Evolutionary conservation across 2,329 filamentous ascomycete species (phyloP), one percentile per base, ranked within the genome.

Genomic region (Microdochium nivale): DNA sequence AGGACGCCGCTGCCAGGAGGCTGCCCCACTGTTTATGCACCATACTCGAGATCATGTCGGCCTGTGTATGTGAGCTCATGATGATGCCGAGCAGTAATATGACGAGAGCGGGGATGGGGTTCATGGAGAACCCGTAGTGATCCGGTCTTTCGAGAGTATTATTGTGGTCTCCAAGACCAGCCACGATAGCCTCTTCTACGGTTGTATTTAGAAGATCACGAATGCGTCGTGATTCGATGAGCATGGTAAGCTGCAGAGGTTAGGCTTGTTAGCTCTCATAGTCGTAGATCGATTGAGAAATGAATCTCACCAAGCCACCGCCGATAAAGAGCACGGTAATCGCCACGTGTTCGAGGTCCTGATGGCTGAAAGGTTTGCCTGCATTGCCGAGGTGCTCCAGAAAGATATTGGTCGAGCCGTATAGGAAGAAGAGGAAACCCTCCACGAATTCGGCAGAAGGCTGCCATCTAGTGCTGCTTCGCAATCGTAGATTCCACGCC

Each of bases 301-400:
- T 46, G 43, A 47, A 16, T 75, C 83, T 76, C 70, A 90, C 86
- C 70, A 96, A 65, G 47, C 94, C 92, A 58, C 91, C 92, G 51
- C 92, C 92, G 56, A 96, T 88, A 72, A 97, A 97, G 66, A 97
- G 81, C 47, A 96, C 77, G 0, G 92, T 91, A 61, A 97, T 96
- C 13, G 90, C 92, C 47, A 95, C 74, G 67, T 97, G 94, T 69
- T 97, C 91, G 21, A 97, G 73, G 65, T 97, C 92, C 54, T 86
- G 81, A 1, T 89, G 71, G 50, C 78, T 83, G 86, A 90, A 97
- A 50, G 69, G 76, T 13, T 75, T 71, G 32, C 87, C 88, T 77
- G 81, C 84, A 49, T 79, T 80, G 51, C 84, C 83, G 25, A 97
- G 76, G 63, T 96, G 92, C 68, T 97, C 92, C 27, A 97, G 75